Evolutionary conservation across 352 stramenopile genomes (phyloP).

Genomic region (Aphanomyces cochlioides): DNA sequence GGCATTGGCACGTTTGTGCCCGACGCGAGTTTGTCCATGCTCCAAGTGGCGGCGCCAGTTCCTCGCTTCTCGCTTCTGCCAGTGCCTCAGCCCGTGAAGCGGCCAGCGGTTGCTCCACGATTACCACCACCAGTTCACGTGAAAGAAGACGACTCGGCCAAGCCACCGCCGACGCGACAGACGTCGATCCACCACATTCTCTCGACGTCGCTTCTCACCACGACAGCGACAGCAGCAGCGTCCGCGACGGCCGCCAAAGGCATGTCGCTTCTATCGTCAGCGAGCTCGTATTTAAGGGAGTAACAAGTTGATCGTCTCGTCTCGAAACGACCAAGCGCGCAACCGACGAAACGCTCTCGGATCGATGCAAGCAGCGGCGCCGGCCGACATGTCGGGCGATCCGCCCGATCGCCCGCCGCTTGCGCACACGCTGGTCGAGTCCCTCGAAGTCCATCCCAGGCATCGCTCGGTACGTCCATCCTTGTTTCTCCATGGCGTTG

Average conservation of each 20-base stretch:
- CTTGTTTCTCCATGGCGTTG: too few species aligned
- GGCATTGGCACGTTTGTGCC: conserved; percentile 15
- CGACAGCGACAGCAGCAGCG: conserved; percentile 47
- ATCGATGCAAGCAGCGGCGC: background rate
- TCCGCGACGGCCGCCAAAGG: conserved; percentile 77
- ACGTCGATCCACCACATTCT: conserved; percentile 38
- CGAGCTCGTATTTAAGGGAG: conserved; percentile 62
- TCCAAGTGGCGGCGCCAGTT: conserved; percentile 69
- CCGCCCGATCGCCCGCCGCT: too few species aligned
- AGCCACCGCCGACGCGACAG: conserved; percentile 5
- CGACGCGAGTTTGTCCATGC: conserved; percentile 56
- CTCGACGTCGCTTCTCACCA: conserved; percentile 55
- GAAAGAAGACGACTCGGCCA: background rate
- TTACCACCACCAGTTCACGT: conserved; percentile 40
- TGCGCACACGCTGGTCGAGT: too few species aligned
- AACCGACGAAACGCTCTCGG: background rate
- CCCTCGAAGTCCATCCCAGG: too few species aligned
- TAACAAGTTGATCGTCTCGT: conserved; percentile 20
- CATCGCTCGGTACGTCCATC: too few species aligned
- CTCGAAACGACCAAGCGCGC: background rate
- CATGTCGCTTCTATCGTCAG: conserved; percentile 77
- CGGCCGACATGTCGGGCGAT: too few species aligned
- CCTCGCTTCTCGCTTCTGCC: conserved; percentile 77
- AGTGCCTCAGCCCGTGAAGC: conserved; percentile 18
- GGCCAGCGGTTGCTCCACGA: conserved; percentile 31